These are phyloP conservation scores for Onygenales sp. DNA, from an alignment of 2,329 filamentous ascomycete genomes.

Conservation along the genomic window DNA sequence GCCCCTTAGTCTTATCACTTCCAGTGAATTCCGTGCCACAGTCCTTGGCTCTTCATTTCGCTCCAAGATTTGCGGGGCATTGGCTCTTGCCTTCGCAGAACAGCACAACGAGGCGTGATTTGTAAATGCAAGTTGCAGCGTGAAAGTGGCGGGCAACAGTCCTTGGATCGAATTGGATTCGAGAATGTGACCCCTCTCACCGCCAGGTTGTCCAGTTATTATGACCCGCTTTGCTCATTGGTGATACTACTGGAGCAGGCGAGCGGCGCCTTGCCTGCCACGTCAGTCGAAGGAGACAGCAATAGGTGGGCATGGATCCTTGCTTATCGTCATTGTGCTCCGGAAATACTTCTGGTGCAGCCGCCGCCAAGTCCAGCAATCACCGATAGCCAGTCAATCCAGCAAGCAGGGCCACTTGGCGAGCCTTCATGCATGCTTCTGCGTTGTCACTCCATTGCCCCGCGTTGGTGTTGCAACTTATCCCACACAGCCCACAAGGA, in stretches of 20 bases:
- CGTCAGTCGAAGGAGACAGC: constrained; percentile 1
- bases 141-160: neutral
- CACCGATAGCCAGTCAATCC: constrained; percentile 2
- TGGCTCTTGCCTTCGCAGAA: neutral
- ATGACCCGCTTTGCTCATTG: neutral
- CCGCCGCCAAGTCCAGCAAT: neutral
- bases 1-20: too few relatives aligned
- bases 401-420: neutral
- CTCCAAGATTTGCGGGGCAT: neutral
- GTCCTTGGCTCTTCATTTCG: neutral
- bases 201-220: neutral
- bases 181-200: neutral
- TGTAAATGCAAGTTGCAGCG: constrained; percentile 1
- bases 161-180: neutral
- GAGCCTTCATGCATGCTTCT: constrained; percentile 1
- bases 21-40: neutral
- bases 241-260: neutral
- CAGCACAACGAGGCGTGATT: neutral
- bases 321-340: neutral
- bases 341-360: constrained; percentile 1
- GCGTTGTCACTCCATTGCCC: neutral
- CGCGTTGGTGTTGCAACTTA: neutral
- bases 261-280: neutral
- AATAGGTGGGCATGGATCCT: neutral
- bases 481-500: constrained; percentile 2